These are phyloP conservation scores for Elongisporangium undulatum DNA, from an alignment of 352 stramenopile genomes.

Conservation along the genomic window DNA sequence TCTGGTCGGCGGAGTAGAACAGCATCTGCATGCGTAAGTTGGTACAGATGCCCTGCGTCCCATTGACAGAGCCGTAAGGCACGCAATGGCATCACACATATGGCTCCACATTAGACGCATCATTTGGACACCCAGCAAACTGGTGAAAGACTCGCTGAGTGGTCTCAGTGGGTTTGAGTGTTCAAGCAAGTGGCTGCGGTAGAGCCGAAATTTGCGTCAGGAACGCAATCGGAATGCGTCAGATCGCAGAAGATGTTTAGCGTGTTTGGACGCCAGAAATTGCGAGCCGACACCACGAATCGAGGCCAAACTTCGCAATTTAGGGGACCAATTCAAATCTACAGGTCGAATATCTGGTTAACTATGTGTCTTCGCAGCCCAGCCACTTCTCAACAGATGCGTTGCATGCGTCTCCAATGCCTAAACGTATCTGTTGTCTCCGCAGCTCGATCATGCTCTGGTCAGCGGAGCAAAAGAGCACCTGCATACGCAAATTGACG, in stretches of 20 bases:
- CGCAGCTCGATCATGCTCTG: conserved; percentile 20
- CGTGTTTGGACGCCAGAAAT: no score
- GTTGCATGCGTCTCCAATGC: conserved; percentile 15
- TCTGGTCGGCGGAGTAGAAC: conserved; percentile 25
- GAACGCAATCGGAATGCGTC: conserved; percentile 24
- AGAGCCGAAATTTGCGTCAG: background rate
- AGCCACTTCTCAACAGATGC: conserved; percentile 18
- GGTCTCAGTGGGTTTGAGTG: conserved; percentile 1
- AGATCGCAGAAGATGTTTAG: conserved; percentile 21
- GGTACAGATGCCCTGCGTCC: conserved; percentile 26
- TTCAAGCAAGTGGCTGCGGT: conserved; percentile 11
- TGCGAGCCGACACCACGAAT: no score
- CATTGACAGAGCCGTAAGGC: background rate
- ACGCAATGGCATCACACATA: conserved; percentile 22
- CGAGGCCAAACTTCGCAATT: no score
- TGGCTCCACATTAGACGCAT: conserved; percentile 4
- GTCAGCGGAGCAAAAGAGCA: conserved; percentile 26
- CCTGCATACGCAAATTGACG: conserved; percentile 28
- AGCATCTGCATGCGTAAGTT: conserved; percentile 41
- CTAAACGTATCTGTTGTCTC: conserved; percentile 12
- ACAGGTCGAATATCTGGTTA: no score
- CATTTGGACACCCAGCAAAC: conserved; percentile 13
- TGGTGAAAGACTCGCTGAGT: conserved; percentile 8
- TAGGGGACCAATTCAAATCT: no score
- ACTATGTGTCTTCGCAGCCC: conserved; percentile 10